Percentiles rank a stretch among this genome's conserved stretches.
phyloP scores from a whole-genome alignment of 306 rosid genomes.

The Erythrophleum fordii region DNA sequence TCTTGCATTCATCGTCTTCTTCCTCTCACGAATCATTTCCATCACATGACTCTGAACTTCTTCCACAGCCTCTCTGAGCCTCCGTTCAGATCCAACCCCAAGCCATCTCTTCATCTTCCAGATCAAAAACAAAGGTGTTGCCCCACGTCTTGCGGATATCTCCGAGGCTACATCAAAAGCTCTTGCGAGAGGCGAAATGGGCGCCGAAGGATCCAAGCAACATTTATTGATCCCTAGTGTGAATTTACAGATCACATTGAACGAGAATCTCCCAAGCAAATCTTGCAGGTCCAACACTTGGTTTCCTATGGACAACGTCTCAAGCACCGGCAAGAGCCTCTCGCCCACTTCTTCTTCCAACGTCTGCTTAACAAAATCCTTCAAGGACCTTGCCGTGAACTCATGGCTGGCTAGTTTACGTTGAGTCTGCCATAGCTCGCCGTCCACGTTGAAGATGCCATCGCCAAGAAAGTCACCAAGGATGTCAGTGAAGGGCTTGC shows the following conservation, averaged over 20 bases:
- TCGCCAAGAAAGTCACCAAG: slow-evolving; percentile 82
- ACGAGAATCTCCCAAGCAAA: slow-evolving; percentile 67
- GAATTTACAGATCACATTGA: slow-evolving; percentile 68
- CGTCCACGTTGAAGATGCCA: slow-evolving; percentile 89
- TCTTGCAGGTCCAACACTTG: slow-evolving; percentile 69
- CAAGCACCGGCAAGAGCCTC: slow-evolving; percentile 60
- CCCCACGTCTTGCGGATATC: slow-evolving; percentile 75
- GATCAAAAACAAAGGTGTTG: slow-evolving; percentile 63
- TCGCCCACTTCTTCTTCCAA: slow-evolving; percentile 58
- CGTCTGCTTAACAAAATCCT: slow-evolving; percentile 47
- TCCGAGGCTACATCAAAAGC: slow-evolving; percentile 78
- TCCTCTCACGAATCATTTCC: slow-evolving; percentile 56
- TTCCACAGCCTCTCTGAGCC: slow-evolving; percentile 58
- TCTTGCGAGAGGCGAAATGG: slow-evolving; percentile 47
- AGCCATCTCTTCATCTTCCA: slow-evolving; percentile 87
- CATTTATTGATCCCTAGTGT: slow-evolving; percentile 58
- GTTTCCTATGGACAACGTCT: slow-evolving; percentile 37
- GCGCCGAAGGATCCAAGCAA: slow-evolving; percentile 57
- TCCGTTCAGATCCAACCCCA: slow-evolving; percentile 71
- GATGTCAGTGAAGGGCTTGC: slow-evolving; percentile 79
- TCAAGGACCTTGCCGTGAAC: slow-evolving; percentile 61
- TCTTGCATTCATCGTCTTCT: slow-evolving; percentile 28
- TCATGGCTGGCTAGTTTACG: slow-evolving; percentile 78
- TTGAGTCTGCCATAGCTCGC: slow-evolving; percentile 69
- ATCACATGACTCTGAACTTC: slow-evolving; percentile 60